phyloP scores from a whole-genome alignment of 192 early-diverging fungal genomes.

The Chytriomyces sp. region DNA sequence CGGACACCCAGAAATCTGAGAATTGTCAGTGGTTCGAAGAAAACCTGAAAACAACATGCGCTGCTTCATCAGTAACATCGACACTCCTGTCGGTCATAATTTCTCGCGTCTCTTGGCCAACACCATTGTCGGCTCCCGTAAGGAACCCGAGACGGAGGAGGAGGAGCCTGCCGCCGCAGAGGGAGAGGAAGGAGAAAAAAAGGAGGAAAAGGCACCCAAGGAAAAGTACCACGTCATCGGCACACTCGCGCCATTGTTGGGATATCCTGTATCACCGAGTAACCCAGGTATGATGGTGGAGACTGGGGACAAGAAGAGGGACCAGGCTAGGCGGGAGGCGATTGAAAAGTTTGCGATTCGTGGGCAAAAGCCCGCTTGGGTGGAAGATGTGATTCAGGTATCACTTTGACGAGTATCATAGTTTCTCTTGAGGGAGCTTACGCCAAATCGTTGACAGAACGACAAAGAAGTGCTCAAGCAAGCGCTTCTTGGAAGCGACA shows the following conservation, averaged over 20 bases:
- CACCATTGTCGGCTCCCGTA: slow-evolving; percentile 50
- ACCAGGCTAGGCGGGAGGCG: slow-evolving; percentile 50
- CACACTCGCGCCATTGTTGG: slow-evolving; percentile 30
- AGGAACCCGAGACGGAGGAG: slow-evolving; percentile 45
- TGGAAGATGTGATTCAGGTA: slow-evolving; percentile 45
- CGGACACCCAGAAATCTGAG: too few species aligned
- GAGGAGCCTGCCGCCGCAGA: slow-evolving; percentile 43
- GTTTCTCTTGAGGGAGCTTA: slow-evolving; percentile 5
- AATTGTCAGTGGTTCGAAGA: slow-evolving; percentile 4
- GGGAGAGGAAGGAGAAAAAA: slow-evolving; percentile 1
- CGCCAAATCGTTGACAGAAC: too few species aligned
- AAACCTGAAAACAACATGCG: slow-evolving; percentile 22
- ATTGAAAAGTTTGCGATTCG: slow-evolving; percentile 58
- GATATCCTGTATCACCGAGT: slow-evolving; percentile 4
- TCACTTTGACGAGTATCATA: not conserved
- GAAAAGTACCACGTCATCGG: slow-evolving; percentile 53
- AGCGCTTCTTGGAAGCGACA: slow-evolving; percentile 46
- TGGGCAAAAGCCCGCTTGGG: slow-evolving; percentile 51
- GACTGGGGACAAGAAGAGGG: slow-evolving; percentile 60
- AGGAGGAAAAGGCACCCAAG: slow-evolving; percentile 37
- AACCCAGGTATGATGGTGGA: slow-evolving; percentile 50
- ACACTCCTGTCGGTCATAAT: slow-evolving; percentile 58
- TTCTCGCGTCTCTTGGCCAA: slow-evolving; percentile 49
- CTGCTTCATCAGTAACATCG: slow-evolving; percentile 58
- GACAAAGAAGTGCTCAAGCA: slow-evolving; percentile 46